Conservation (phyloP, 306 rosid genomes). For the Quercus gilva region DNA sequence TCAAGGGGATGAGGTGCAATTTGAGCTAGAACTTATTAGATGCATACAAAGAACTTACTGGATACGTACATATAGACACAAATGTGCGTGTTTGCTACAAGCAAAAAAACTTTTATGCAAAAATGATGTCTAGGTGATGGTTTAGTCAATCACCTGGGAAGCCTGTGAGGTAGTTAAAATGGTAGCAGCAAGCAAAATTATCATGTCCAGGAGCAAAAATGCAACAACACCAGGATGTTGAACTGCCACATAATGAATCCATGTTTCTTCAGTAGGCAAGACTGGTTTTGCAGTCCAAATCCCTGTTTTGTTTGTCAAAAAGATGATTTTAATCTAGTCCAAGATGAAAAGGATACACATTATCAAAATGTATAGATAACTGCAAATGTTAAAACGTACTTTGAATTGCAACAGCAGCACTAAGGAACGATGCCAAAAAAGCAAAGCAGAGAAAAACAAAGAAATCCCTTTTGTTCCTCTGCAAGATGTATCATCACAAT, state of each 20-base stretch:
- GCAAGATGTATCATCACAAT: conserved; percentile 49
- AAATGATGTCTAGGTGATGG: neutral
- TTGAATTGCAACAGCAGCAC: conserved; percentile 55
- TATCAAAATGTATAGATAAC: conserved; percentile 19
- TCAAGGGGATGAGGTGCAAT: too few relatives aligned
- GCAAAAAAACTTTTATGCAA: neutral
- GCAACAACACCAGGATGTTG: conserved; percentile 60
- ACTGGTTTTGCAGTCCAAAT: conserved; percentile 49
- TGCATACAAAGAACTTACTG: too few relatives aligned
- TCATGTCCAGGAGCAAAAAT: conserved; percentile 56
- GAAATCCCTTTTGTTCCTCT: conserved; percentile 93
- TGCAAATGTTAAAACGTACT: conserved; percentile 51
- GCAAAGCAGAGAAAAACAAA: conserved; percentile 71
- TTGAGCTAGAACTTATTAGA: too few relatives aligned
- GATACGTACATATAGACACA: neutral
- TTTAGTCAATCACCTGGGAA: conserved; percentile 58
- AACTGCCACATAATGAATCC: conserved; percentile 57
- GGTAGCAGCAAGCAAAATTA: conserved; percentile 44
- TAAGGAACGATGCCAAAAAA: conserved; percentile 47
- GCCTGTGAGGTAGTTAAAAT: conserved; percentile 68
- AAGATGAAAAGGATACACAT: conserved; percentile 6
- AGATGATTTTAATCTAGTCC: conserved; percentile 25
- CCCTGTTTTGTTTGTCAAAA: conserved; percentile 49
- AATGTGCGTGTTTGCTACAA: neutral
- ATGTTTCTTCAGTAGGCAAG: conserved; percentile 52